These are phyloP conservation scores for Fonsecaea erecta DNA, from an alignment of 2,329 filamentous ascomycete species.

Conservation along the genomic window DNA sequence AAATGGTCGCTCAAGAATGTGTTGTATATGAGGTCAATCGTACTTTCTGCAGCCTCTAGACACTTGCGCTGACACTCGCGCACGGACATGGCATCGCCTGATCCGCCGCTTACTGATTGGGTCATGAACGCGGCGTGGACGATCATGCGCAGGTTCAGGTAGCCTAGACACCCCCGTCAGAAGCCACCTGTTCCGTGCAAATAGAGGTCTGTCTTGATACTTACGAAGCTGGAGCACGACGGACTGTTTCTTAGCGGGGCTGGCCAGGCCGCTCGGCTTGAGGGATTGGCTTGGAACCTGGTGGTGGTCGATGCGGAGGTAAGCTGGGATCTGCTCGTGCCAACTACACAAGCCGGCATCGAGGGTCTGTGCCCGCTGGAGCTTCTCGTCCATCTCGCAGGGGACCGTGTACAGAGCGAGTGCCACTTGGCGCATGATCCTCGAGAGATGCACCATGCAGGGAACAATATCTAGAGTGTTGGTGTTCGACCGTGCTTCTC, in stretches of 20 bases:
- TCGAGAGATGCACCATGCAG: constrained; percentile 48
- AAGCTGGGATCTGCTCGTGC: constrained; percentile 42
- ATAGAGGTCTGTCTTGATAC: constrained; percentile 2
- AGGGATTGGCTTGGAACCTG: constrained; percentile 40
- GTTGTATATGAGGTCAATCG: constrained; percentile 49
- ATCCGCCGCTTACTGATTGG: constrained; percentile 28
- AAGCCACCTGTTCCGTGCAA: background rate
- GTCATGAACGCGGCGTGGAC: constrained; percentile 43
- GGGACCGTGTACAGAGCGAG: constrained; percentile 48
- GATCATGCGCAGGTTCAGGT: constrained; percentile 50
- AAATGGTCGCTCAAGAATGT: constrained; percentile 48
- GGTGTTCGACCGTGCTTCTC: constrained; percentile 33
- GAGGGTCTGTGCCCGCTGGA: constrained; percentile 44
- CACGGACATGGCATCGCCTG: constrained; percentile 41
- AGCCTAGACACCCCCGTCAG: constrained; percentile 34
- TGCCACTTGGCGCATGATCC: constrained; percentile 48
- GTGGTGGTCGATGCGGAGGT: constrained; percentile 39
- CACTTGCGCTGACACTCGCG: constrained; percentile 39
- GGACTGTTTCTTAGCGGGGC: constrained; percentile 42
- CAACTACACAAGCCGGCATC: constrained; percentile 45
- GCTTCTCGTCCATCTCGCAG: constrained; percentile 44
- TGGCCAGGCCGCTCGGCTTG: constrained; percentile 46
- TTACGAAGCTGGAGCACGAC: constrained; percentile 46
- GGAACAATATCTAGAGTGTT: constrained; percentile 45
- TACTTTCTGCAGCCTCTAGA: constrained; percentile 45